Percentiles rank a stretch among this genome's conserved stretches.
Evolutionary conservation across 129 eudicot genomes (phyloP).

Genomic region (Glebionis coronaria): DNA sequence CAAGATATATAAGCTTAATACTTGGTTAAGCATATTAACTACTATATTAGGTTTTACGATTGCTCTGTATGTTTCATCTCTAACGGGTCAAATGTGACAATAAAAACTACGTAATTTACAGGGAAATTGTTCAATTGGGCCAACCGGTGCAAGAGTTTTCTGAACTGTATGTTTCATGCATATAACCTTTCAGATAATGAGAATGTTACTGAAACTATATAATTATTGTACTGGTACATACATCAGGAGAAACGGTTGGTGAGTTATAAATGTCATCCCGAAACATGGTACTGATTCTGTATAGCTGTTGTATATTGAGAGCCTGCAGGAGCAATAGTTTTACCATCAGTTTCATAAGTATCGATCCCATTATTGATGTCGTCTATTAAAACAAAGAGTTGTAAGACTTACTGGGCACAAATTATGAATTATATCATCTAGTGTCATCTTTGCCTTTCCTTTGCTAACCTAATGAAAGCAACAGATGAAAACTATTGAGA

Average conservation of each 20-base stretch:
- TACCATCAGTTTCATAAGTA: background rate
- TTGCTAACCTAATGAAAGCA: conserved; percentile 58
- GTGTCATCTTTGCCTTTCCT: conserved; percentile 70
- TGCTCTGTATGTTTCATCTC: too few relatives aligned
- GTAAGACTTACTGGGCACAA: conserved; percentile 73
- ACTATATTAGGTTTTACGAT: too few relatives aligned
- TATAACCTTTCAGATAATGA: background rate
- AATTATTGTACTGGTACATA: conserved; percentile 13
- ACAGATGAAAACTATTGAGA: conserved; percentile 1
- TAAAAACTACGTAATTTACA: too few relatives aligned
- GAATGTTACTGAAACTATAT: too few relatives aligned
- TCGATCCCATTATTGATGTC: background rate
- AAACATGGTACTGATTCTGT: conserved; percentile 93
- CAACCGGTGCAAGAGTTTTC: too few relatives aligned
- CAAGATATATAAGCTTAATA: conserved; percentile 4
- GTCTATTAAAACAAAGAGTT: background rate
- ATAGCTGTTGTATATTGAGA: conserved; percentile 84
- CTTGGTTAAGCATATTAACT: too few relatives aligned
- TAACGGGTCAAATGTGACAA: too few relatives aligned
- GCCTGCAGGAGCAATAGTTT: conserved; percentile 34
- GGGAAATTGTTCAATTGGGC: too few relatives aligned
- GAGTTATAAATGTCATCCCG: conserved; percentile 95
- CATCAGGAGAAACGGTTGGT: conserved; percentile 74
- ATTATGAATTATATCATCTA: conserved; percentile 86
- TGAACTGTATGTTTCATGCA: too few relatives aligned